Evolutionary conservation across 768 basidiomycete species (phyloP), one percentile per base, ranked within the genome.

Genomic region (Hericium erinaceus): DNA sequence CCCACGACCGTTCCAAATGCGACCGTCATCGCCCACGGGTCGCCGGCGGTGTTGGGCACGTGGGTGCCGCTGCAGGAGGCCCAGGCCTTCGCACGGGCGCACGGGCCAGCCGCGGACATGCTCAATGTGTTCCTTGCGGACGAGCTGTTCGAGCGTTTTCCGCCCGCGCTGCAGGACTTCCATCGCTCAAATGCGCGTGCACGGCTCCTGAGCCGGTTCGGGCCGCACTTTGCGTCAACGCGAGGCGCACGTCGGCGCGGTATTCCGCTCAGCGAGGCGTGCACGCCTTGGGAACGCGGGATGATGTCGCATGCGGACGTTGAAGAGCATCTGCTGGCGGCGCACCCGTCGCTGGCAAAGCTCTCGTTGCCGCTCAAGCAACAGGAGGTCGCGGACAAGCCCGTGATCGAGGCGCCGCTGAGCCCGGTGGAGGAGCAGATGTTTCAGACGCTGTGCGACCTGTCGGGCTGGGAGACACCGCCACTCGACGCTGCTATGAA

Each of bases 371-470:
- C 64, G 26, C 24, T 3, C 15, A 33, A 24, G 22, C 52, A 64
- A 13, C 57, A 58, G 22, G 60, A 61, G 40, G 4, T 33, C 5
- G 58, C 60, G 24, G 58, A 54, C 15, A 2, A 57, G n/a, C 33
- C 39, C 37, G 56, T 66, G 7, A 69, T 71, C 28, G 78, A 79
- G 22, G 71, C 73, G 3, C 87, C 86, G 18, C 75, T 89, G 52
- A 89, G 79, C 61, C 81, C 82, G 22, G 81, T 78, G 10, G 87
- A 89, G 64, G 80, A 85, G 64, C 81, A 85, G 68, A 82, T 89
- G 52, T 89, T 89, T 69, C 79, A 74, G 44, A 76, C 78, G 50
- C 69, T 89, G 24, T 89, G 85, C 58, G 57, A 60, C n/a, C 60
- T 58, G 12, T 49, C 66, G 33, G 69, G 69, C 44, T 69, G 69